Conservation (phyloP, 2,329 filamentous ascomycete species). For the Xylaria sp. region DNA sequence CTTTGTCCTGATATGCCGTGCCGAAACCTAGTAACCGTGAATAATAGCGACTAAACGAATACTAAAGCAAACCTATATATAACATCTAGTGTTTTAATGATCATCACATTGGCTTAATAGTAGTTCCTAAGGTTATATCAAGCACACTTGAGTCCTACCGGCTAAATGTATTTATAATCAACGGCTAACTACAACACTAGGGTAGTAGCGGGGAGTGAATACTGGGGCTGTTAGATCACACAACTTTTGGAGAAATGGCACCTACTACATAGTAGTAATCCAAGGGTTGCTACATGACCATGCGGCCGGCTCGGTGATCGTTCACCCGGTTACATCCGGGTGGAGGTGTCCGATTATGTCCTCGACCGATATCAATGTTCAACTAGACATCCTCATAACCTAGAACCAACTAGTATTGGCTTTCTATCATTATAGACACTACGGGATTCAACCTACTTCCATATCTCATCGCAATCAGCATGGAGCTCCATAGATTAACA, state of each 20-base stretch:
- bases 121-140: not conserved
- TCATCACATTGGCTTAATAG: not conserved
- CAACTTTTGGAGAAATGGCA: not conserved
- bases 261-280: not conserved
- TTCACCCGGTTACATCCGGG: not conserved
- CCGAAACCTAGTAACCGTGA: not conserved
- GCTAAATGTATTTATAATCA: no score
- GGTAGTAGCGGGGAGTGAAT: not conserved
- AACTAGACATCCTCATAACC: not conserved
- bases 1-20: not conserved
- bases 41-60: not conserved
- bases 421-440: not conserved
- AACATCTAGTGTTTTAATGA: not conserved
- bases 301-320: not conserved
- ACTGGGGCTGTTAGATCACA: not conserved
- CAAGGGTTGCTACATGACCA: not conserved
- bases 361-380: not conserved
- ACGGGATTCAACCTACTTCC: not conserved
- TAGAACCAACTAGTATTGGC: not conserved
- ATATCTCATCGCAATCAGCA: constrained; percentile 11
- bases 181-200: not conserved
- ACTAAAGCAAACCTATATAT: not conserved
- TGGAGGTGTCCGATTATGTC: constrained; percentile 27
- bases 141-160: no score
- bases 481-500: constrained; percentile 53